Evolutionary conservation across 164 flowering plant species (phyloP), one percentile per base, ranked within the genome.

Genomic region (Magnolia kwangsiensis): DNA sequence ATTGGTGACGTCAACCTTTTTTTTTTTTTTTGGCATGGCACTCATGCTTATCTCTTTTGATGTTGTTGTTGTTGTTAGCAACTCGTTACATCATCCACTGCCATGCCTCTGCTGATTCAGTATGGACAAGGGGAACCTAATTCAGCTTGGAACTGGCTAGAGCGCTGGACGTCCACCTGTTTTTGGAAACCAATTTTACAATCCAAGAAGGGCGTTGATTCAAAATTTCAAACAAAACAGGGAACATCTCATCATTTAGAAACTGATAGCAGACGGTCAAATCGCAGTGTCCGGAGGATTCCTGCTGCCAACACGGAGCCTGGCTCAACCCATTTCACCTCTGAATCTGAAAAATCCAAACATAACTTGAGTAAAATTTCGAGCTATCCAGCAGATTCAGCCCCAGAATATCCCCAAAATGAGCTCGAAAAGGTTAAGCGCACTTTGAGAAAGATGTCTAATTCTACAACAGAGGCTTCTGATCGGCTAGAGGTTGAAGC

Each of bases 381-480:
- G 3, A 82, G 79, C 71, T 83, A 83, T 73, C 77, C 86, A 21
- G 80, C 64, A 69, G 92, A 89, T 37, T 68, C 88, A 50, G 84
- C 74, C 24, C 85, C 75, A 66, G 93, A 90, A 75, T 79, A 88
- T 84, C 89, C 90, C 55, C 89, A 87, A 75, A 84, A 45, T 80
- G 96, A 90, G 82, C 86, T 91, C 78, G 92, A 88, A 76, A 90
- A 90, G 83, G 91, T 89, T 16, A 89, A 91, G 75, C 89, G 89
- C 18, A 90, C 75, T 77, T 76, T 91, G 82, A 86, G 91, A 76
- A 91, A 90, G 80, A 88, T 91, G 79, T 85, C 90, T 58, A 82
- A 77, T 69, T 80, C 90, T 14, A 71, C 78, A 2, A 21, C 63
- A 24, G 88, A 84, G 64, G 82, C 74, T 72, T 45, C 86, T 73